Percentiles rank a stretch among this genome's conserved stretches.
phyloP scores from a whole-genome alignment of 2,329 filamentous ascomycete genomes.

The Chrysosphaeria jannelii region DNA sequence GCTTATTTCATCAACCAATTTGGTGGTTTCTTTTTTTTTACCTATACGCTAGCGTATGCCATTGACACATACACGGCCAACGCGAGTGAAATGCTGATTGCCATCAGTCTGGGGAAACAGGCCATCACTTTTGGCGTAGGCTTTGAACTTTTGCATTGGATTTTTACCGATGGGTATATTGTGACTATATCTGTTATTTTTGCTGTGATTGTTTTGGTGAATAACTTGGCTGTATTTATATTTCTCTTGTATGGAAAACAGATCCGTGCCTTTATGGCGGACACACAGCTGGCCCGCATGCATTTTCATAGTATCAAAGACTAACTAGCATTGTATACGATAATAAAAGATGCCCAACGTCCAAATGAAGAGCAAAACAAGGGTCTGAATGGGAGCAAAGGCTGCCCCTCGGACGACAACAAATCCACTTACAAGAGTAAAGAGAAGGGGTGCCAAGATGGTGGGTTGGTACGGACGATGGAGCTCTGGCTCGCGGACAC shows the following conservation, averaged over 20 bases:
- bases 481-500: conserved; percentile 22
- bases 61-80: conserved; percentile 27
- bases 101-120: conserved; percentile 26
- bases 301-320: conserved; percentile 10
- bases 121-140: conserved; percentile 22
- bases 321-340: too few relatives aligned
- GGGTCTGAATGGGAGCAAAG: conserved; percentile 23
- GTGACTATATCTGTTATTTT: conserved; percentile 21
- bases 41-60: conserved; percentile 27
- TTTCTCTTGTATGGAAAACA: conserved; percentile 20
- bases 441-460: conserved; percentile 18
- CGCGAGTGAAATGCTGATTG: conserved; percentile 30
- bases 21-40: conserved; percentile 22
- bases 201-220: conserved; percentile 15
- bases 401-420: conserved; percentile 26
- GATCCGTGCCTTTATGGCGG: conserved; percentile 15
- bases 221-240: conserved; percentile 16
- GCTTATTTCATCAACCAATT: conserved; percentile 18
- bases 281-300: conserved; percentile 16
- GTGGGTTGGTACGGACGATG: conserved; percentile 23
- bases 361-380: conserved; percentile 21
- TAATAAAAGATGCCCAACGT: conserved; percentile 15
- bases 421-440: conserved; percentile 26
- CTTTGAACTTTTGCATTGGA: conserved; percentile 19
- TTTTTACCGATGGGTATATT: conserved; percentile 16